Percentiles rank a stretch among this genome's conserved stretches.
Evolutionary conservation across 2,329 filamentous ascomycete genomes (phyloP).

Genomic region (Epicoccum nigrum): DNA sequence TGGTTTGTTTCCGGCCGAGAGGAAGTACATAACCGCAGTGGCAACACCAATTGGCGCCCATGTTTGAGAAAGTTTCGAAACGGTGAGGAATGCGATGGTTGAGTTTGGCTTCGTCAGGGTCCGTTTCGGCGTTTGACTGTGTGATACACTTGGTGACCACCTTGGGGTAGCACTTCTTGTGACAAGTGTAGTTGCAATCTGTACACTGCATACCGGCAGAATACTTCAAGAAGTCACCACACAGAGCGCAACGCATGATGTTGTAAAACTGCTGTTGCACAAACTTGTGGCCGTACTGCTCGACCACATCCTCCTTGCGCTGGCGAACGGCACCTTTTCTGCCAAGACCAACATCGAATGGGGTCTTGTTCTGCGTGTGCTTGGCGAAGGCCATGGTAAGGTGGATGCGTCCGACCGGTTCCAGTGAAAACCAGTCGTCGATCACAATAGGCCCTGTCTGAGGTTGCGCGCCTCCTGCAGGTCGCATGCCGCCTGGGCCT

Average conservation of each 20-base stretch:
- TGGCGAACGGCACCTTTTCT: constrained; percentile 96
- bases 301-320: constrained; percentile 96
- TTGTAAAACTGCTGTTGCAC: constrained; percentile 99
- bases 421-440: constrained; percentile 95
- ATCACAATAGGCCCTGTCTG: constrained; percentile 66
- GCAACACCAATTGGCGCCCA: constrained; percentile 99
- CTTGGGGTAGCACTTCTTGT: constrained; percentile 94
- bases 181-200: constrained; percentile 99
- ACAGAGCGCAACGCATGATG: constrained; percentile 98
- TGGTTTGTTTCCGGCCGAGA: constrained; percentile 91
- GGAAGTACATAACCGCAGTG: constrained; percentile 97
- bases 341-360: constrained; percentile 86
- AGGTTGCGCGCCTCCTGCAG: constrained; percentile 52
- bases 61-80: constrained; percentile 95
- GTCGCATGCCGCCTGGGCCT: constrained; percentile 48
- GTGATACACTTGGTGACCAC: constrained; percentile 99
- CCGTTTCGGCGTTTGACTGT: constrained; percentile 97
- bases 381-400: constrained; percentile 91
- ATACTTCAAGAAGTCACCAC: constrained; percentile 98
- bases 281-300: constrained; percentile 99
- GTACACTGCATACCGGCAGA: constrained; percentile 99
- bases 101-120: constrained; percentile 99
- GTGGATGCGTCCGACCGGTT: constrained; percentile 91
- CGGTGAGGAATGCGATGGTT: constrained; percentile 98
- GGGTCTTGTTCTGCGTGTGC: constrained; percentile 80